phyloP scores from a whole-genome alignment of 306 rosid species.

The Ormosia semicastrata region DNA sequence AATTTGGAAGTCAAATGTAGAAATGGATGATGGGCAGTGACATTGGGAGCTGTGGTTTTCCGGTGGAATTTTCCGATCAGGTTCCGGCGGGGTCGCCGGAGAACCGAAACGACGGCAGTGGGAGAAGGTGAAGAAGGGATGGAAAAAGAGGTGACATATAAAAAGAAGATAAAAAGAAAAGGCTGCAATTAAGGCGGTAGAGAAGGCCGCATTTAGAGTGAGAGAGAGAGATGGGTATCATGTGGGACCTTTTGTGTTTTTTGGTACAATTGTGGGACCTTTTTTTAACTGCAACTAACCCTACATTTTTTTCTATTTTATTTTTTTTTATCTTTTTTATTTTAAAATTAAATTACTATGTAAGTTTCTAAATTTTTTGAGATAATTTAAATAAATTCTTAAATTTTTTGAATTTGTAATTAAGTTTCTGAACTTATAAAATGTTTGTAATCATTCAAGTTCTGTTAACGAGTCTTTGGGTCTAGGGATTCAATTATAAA shows the following conservation, averaged over 20 bases:
- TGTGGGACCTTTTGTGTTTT: slow-evolving; percentile 27
- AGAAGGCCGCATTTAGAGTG: background rate
- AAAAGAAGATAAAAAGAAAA: background rate
- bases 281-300: slow-evolving; percentile 25
- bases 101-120: background rate
- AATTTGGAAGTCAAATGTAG: background rate
- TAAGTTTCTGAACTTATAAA: too few relatives aligned
- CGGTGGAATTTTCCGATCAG: slow-evolving; percentile 2
- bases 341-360: too few relatives aligned
- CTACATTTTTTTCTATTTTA: background rate
- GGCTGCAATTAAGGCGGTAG: slow-evolving; percentile 31
- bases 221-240: background rate
- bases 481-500: too few relatives aligned
- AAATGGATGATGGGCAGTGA: background rate
- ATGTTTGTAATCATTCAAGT: too few relatives aligned
- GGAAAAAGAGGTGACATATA: slow-evolving; percentile 3
- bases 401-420: too few relatives aligned
- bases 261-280: too few relatives aligned
- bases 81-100: slow-evolving; percentile 28
- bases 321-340: background rate
- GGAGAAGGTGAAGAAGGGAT: background rate
- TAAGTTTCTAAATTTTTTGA: too few relatives aligned
- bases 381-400: too few relatives aligned
- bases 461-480: too few relatives aligned
- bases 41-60: background rate